Percentiles rank a stretch among this genome's conserved stretches.
Evolutionary conservation across 228 moss, liverwort and hornwort species (phyloP).

Genomic region (Sphagnum fallax): DNA sequence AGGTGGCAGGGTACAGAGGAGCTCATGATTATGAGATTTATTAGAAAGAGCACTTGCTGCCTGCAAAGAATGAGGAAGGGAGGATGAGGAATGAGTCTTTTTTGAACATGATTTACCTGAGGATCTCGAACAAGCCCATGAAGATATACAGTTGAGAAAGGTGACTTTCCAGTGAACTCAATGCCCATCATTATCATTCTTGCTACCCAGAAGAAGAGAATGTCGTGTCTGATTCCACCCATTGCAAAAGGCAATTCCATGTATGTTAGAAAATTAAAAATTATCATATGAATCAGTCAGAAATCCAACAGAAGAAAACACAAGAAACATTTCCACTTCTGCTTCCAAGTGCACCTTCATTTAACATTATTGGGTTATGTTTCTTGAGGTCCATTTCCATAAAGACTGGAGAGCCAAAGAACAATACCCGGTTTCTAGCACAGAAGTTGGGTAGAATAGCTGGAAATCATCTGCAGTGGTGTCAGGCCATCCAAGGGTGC

Average conservation of each 20-base stretch:
- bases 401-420: no score
- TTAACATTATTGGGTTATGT: no score
- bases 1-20: no score
- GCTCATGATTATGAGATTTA: no score
- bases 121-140: conserved; percentile 86
- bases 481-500: conserved; percentile 85
- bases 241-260: no score
- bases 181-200: conserved; percentile 97
- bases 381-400: no score
- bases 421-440: conserved; percentile 75
- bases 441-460: conserved; percentile 70
- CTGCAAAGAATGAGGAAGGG: no score
- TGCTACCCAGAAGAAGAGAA: conserved; percentile 91
- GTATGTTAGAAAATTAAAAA: not conserved
- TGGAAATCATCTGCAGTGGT: conserved; percentile 54
- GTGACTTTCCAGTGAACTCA: conserved; percentile 78
- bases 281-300: not conserved
- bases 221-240: conserved; percentile 66
- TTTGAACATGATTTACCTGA: conserved; percentile 28
- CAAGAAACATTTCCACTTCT: no score
- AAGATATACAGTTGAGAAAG: conserved; percentile 78
- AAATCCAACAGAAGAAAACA: no score
- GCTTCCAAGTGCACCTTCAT: no score
- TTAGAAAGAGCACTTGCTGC: no score
- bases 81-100: no score